Conservation (phyloP, 352 stramenopile genomes). For the Phytophthora megakarya region DNA sequence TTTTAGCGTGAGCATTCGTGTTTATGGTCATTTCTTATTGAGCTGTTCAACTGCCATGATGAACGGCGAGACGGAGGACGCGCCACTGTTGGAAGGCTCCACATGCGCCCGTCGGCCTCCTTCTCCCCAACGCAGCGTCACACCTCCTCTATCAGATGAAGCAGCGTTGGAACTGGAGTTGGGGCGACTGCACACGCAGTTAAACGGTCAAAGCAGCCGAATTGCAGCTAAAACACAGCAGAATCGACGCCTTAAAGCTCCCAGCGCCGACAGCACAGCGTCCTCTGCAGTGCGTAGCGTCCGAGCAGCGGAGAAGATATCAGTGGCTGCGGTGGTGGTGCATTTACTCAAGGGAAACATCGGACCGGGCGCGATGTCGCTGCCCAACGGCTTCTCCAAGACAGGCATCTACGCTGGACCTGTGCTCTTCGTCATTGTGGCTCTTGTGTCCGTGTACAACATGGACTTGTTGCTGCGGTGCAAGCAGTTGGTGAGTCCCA, state of each 20-base stretch:
- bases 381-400: constrained; percentile 80
- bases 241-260: constrained; percentile 2
- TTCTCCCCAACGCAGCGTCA: constrained; percentile 6
- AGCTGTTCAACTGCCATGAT: constrained; percentile 2
- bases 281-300: constrained; percentile 20
- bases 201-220: not conserved
- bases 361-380: constrained; percentile 75
- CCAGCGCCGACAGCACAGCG: constrained; percentile 9
- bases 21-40: constrained; percentile 17
- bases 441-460: constrained; percentile 81
- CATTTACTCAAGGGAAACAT: constrained; percentile 83
- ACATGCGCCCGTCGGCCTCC: constrained; percentile 8
- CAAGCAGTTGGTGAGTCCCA: constrained; percentile 65
- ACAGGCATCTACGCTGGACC: constrained; percentile 66
- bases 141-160: constrained; percentile 3
- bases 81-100: constrained; percentile 20
- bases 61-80: constrained; percentile 20
- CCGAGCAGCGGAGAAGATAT: constrained; percentile 50
- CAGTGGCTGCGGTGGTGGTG: constrained; percentile 57
- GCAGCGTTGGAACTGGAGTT: constrained; percentile 19
- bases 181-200: constrained; percentile 5
- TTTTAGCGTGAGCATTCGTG: constrained; percentile 19
- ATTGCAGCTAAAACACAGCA: not conserved
- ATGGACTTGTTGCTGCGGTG: constrained; percentile 79
- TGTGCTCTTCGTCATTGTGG: constrained; percentile 65